Percentiles rank a stretch among this genome's conserved stretches.
Conservation (phyloP, 2,329 filamentous ascomycete species). For the Diaporthe eres region DNA sequence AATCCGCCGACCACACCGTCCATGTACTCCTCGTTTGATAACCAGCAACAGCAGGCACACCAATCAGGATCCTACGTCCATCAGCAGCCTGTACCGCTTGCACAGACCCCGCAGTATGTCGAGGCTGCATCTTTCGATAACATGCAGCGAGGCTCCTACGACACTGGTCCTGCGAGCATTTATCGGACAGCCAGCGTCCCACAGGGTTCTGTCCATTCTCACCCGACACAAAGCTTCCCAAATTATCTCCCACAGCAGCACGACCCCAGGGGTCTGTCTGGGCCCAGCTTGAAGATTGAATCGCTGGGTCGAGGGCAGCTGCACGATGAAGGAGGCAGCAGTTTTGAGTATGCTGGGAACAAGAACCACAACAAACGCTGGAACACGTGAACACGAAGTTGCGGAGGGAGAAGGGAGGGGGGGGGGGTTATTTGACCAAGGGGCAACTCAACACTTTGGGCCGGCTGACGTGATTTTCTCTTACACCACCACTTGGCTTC, state of each 20-base stretch:
- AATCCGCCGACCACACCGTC: constrained; percentile 58
- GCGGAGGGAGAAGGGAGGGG: background rate
- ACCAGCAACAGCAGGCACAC: constrained; percentile 53
- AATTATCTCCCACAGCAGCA: constrained; percentile 43
- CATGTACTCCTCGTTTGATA: constrained; percentile 60
- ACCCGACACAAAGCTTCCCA: constrained; percentile 42
- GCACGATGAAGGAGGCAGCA: constrained; percentile 39
- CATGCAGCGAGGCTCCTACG: constrained; percentile 47
- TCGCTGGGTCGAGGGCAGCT: constrained; percentile 39
- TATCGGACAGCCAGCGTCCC: constrained; percentile 47
- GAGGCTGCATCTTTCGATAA: constrained; percentile 48
- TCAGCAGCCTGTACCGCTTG: constrained; percentile 47
- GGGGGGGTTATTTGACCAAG: constrained; percentile 2
- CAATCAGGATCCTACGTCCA: constrained; percentile 47
- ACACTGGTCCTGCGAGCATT: constrained; percentile 47
- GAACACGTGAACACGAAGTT: constrained; percentile 20
- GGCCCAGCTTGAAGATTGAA: constrained; percentile 43
- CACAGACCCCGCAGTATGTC: constrained; percentile 48
- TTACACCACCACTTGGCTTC: constrained; percentile 39
- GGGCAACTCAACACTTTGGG: constrained; percentile 28
- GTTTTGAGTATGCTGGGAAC: constrained; percentile 31
- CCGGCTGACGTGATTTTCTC: constrained; percentile 39
- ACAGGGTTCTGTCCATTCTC: constrained; percentile 41
- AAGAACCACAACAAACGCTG: constrained; percentile 37
- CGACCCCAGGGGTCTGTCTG: constrained; percentile 40